Base-by-base conservation (phyloP, 352 stramenopile species). In the Pythium inflatum region DNA sequence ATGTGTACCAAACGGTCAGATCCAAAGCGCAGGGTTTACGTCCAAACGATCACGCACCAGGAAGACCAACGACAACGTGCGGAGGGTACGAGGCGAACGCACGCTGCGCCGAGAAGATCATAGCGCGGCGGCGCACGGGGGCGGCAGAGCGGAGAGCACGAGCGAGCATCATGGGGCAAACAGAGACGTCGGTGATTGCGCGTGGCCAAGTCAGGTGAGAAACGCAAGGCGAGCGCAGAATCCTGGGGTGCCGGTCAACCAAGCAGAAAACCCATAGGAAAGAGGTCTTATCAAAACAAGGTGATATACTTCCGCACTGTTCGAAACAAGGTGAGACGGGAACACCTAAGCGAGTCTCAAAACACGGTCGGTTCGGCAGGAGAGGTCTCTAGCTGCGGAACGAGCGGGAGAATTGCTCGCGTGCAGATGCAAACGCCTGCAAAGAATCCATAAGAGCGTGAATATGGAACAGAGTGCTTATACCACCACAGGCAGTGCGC, bases 341-440 rank as follows among this genome's bases (percentile, higher is more conserved):
- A 18, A 61, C 13, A 61, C 48, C 57, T 28, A 3, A 20, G 5
- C 41, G 4, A 24, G 60, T 73, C 22, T 20, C 67, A 69, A 66
- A 70, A 66, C 61, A 71, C 62, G 68, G 38, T 68, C 20, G 24
- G n/a, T 49, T 59, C 18, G 13, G 28, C 11, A 30, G 12, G 28
- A 34, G 7, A 33, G 33, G 34, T 5, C 18, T 51, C 71, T 87
- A 93, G 71, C 85, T 91, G 71, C 88, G 88, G 87, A 96, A 96
- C 53, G 88, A 96, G 59, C 87, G 87, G 62, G 88, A 93, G 74
- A 94, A 94, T 60, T 96, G 88, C 76, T 96, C 88, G 59, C 88
- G 87, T 57, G 88, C 88, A 31, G 82, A 92, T 77, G 87, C 81
- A 48, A 96, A 94, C 14, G 88, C 88, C 83, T 93, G 45, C 27